Conservation (phyloP, 2,329 filamentous ascomycete species). For the Nemania diffusa region DNA sequence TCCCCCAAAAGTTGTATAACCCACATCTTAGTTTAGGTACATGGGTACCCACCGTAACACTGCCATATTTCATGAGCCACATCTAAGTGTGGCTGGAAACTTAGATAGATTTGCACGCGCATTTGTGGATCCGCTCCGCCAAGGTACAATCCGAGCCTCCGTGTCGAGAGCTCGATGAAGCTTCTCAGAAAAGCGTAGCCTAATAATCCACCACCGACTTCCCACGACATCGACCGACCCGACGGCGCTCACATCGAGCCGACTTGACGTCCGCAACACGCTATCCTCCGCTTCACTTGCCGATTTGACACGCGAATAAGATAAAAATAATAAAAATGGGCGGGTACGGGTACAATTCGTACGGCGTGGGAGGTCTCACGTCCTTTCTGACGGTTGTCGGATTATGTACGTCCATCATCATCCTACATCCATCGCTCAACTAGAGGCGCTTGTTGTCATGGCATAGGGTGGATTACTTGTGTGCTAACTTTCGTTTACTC, state of each 20-base stretch:
- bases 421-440: not conserved
- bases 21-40: too few relatives aligned
- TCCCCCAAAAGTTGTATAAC: not conserved
- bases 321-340: constrained; percentile 20
- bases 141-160: constrained; percentile 21
- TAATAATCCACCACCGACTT: constrained; percentile 15
- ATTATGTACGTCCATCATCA: constrained; percentile 41
- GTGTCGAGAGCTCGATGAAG: constrained; percentile 33
- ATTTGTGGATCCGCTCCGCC: not conserved
- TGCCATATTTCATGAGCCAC: constrained; percentile 2
- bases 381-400: constrained; percentile 43
- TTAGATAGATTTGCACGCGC: not conserved
- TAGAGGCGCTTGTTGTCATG: not conserved
- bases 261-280: constrained; percentile 24
- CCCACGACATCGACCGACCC: constrained; percentile 28
- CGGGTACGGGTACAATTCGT: constrained; percentile 32
- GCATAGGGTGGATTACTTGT: constrained; percentile 17
- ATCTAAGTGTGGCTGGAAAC: constrained; percentile 8
- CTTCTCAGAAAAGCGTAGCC: constrained; percentile 35
- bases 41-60: too few relatives aligned
- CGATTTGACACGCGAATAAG: constrained; percentile 15
- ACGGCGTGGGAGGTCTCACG: constrained; percentile 41
- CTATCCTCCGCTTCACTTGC: constrained; percentile 2
- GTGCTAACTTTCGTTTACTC: constrained; percentile 34
- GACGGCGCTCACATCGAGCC: constrained; percentile 31